Evolutionary conservation across 768 basidiomycete species (phyloP).

Genomic region (Cubamyces sp.): DNA sequence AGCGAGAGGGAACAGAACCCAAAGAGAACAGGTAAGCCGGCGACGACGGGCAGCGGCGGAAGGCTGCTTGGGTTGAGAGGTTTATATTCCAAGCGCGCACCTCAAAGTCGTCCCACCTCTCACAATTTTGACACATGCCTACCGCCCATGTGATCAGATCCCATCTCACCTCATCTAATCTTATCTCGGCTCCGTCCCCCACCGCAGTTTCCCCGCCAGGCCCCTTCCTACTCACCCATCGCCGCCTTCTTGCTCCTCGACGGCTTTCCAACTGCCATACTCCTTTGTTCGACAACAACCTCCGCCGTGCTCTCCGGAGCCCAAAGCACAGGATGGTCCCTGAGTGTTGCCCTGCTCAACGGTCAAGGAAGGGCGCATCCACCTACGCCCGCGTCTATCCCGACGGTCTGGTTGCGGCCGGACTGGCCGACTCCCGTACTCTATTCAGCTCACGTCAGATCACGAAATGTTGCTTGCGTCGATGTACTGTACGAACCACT

Average conservation of each 20-base stretch:
- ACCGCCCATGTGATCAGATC: slow-evolving; percentile 11
- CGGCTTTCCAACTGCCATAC: not conserved
- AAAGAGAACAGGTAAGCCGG: not conserved
- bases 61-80: not conserved
- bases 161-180: slow-evolving; percentile 21
- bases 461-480: not conserved
- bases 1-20: not conserved
- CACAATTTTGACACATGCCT: slow-evolving; percentile 18
- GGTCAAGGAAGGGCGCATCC: too few relatives aligned
- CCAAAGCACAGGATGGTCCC: too few relatives aligned
- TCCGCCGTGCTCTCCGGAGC: too few relatives aligned
- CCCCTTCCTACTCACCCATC: not conserved
- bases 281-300: too few relatives aligned
- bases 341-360: too few relatives aligned
- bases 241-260: not conserved
- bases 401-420: slow-evolving; percentile 17
- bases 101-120: slow-evolving; percentile 23
- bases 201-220: slow-evolving; percentile 17
- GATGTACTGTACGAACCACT: not conserved
- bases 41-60: slow-evolving; percentile 5
- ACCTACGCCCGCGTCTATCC: not conserved
- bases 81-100: slow-evolving; percentile 26
- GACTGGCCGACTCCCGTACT: not conserved
- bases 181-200: slow-evolving; percentile 13
- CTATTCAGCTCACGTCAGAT: slow-evolving; percentile 2